A percentile compares a stretch with the other conserved stretches of the same genome.
These are phyloP conservation scores for Mycena chlorophos DNA, from an alignment of 768 basidiomycete genomes.

Conservation along the genomic window DNA sequence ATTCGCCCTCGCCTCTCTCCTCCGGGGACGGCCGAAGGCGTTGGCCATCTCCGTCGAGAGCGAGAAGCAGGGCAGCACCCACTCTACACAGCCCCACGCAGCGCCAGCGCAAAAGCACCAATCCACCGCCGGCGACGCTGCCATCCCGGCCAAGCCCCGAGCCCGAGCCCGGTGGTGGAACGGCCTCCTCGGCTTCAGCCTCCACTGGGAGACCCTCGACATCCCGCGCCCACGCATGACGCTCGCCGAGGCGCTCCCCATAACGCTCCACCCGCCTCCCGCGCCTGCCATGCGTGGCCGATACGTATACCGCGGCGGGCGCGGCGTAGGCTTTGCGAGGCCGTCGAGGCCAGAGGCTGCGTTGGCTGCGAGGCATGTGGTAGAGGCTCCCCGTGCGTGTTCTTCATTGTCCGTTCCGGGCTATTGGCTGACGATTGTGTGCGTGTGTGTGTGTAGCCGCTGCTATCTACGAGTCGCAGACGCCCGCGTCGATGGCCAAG, in stretches of 20 bases:
- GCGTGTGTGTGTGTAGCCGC: not conserved
- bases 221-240: too few species aligned
- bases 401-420: not conserved
- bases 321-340: not conserved
- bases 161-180: not conserved
- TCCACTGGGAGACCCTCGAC: not conserved
- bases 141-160: not conserved
- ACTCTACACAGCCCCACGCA: too few species aligned
- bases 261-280: not conserved
- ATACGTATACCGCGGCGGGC: not conserved
- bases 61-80: not conserved
- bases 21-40: not conserved
- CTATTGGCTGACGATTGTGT: not conserved
- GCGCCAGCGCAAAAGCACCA: not conserved
- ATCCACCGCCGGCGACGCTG: not conserved
- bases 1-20: not conserved
- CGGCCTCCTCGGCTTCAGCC: not conserved
- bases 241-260: constrained; percentile 6
- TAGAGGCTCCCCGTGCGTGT: not conserved
- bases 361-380: not conserved
- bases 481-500: constrained; percentile 15
- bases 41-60: not conserved
- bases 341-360: not conserved
- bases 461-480: constrained; percentile 7
- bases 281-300: not conserved